Evolutionary conservation across 2,329 filamentous ascomycete species (phyloP), one percentile per base, ranked within the genome.

Genomic region (Hypoxylon sp.): DNA sequence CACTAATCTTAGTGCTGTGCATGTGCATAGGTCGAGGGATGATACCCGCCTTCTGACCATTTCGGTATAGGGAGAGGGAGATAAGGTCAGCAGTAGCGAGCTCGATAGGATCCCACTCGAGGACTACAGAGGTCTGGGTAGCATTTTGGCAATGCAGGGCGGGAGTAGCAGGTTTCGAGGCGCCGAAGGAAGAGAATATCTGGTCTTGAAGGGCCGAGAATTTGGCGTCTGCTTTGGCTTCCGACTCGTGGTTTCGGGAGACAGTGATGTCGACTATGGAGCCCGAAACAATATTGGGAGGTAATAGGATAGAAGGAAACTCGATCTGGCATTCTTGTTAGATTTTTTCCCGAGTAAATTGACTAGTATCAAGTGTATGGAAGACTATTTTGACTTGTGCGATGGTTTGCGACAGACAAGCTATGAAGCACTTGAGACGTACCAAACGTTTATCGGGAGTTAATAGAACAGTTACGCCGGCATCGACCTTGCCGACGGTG

Each of bases 231-330:
- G 91, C 84, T 61, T 86, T 80, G 45, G 81, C 72, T 75, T 99
- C 94, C 51, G 92, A 90, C 44, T 78, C 75, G 63, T 83, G 79
- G 74, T 99, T 99, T 71, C 93, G 91, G 51, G 88, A 81, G 62
- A 99, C 94, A 55, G 91, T 91, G 73, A 99, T 97, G 74, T 99
- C 94, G 71, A 99, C 94, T 67, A 99, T 97, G 71, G 90, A 95
- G 63, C 94, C 94, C 11, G 91, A 96, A 56, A 90, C 87, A 73
- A 99, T 99, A 71, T 96, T 92, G 57, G 90, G 89, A 1, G 94
- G 94, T 11, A 99, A 87, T 38, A 99, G 89, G 61, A 99, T 96
- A 35, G 94, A 97, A 25, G 94, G 94, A 69, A 99, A 99, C 71
- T 99, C 94, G 71, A 99, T 97, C 93, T 97, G 71, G 21, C 48